Conservation (phyloP, 2,329 filamentous ascomycete species). For the Aspergillus pseudotamarii region DNA sequence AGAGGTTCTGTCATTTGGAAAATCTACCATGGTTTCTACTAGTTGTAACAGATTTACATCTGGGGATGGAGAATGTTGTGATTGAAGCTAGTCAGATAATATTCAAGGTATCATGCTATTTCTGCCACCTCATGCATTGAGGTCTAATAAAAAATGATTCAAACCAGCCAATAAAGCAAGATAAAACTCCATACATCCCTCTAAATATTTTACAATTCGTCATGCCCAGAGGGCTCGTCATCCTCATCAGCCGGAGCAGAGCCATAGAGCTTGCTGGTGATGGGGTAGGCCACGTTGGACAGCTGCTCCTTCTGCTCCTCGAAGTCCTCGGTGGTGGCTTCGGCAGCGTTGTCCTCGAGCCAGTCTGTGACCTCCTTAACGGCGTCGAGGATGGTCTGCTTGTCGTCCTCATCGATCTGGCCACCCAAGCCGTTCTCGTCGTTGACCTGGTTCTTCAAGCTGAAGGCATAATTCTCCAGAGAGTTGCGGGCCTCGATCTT, state of each 20-base stretch:
- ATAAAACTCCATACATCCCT: slow-evolving; percentile 41
- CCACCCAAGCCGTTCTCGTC: slow-evolving; percentile 95
- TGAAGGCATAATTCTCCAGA: slow-evolving; percentile 99
- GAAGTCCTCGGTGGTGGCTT: slow-evolving; percentile 88
- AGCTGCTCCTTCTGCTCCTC: slow-evolving; percentile 99
- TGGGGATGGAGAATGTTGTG: background rate
- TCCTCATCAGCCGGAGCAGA: slow-evolving; percentile 67
- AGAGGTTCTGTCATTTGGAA: no score
- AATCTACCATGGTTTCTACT: no score
- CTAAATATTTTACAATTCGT: slow-evolving; percentile 70
- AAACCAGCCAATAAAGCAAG: slow-evolving; percentile 23
- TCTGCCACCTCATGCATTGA: slow-evolving; percentile 15
- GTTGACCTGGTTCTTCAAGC: slow-evolving; percentile 97
- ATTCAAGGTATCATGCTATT: slow-evolving; percentile 23
- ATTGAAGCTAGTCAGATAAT: slow-evolving; percentile 2
- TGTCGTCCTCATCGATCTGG: slow-evolving; percentile 98
- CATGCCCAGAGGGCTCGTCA: slow-evolving; percentile 70
- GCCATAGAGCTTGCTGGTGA: slow-evolving; percentile 96
- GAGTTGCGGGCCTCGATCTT: slow-evolving; percentile 95
- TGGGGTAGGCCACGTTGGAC: slow-evolving; percentile 93
- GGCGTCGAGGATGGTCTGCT: slow-evolving; percentile 92
- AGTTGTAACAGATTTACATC: background rate
- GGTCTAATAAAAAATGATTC: slow-evolving; percentile 8
- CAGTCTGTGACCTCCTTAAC: slow-evolving; percentile 97
- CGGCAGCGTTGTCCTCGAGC: slow-evolving; percentile 91